phyloP scores from a whole-genome alignment of 257 asterid genomes.

The Oldenlandia corymbosa region DNA sequence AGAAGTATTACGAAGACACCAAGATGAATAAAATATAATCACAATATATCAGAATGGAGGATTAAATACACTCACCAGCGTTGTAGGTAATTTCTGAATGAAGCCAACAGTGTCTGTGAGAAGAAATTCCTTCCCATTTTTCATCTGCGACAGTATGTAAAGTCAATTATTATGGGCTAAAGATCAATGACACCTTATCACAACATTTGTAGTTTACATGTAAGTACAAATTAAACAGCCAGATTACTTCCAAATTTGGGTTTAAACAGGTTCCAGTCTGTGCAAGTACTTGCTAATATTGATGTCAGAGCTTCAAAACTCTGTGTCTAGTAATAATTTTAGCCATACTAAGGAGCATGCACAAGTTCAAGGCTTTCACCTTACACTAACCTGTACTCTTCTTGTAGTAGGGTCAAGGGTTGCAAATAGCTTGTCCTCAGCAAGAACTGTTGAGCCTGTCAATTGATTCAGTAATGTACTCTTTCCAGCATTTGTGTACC shows the following conservation, averaged over 20 bases:
- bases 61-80: conserved; percentile 50
- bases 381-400: conserved; percentile 69
- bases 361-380: conserved; percentile 3
- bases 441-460: conserved; percentile 95
- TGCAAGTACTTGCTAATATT: neutral
- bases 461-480: conserved; percentile 79
- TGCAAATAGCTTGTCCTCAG: conserved; percentile 87
- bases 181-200: neutral
- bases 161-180: conserved; percentile 14
- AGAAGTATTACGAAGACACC: conserved; percentile 5
- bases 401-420: conserved; percentile 99
- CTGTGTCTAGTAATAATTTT: no score
- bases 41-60: conserved; percentile 4
- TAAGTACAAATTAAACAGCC: neutral
- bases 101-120: conserved; percentile 95
- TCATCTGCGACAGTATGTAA: conserved; percentile 43
- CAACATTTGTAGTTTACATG: neutral
- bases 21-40: conserved; percentile 6
- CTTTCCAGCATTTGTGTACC: conserved; percentile 98
- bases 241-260: neutral
- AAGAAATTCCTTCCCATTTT: conserved; percentile 92
- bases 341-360: neutral
- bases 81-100: conserved; percentile 91
- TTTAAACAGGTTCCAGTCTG: no score
- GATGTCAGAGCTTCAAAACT: neutral